Evolutionary conservation across 148 eudicot species (phyloP), one percentile per base, ranked within the genome.

Genomic region (Silene conica): DNA sequence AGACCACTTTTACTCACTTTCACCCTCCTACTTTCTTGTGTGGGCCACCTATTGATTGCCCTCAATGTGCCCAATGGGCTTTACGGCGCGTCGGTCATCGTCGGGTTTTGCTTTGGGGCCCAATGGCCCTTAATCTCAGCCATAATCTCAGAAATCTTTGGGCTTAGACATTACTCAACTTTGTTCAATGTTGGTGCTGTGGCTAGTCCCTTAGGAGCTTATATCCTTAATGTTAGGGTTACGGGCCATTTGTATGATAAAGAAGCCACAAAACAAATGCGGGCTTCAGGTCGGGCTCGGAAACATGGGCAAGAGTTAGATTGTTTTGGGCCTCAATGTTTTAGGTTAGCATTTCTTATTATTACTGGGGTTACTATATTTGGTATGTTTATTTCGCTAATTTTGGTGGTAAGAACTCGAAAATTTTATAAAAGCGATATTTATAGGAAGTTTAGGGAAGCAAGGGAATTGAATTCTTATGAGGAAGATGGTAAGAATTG

Each of bases 51-150:
- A 15, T 75, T 84, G 34, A 81, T 84, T 14, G 84, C 86, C 41
- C 74, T 84, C 26, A 45, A 65, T 34, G 82, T 84, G 7, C 73
- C 48, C 3, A 75, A 84, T 71, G 86, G 84, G 60, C 84, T 84
- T 52, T 84, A 84, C 54, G 60, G 72, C 3, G 86, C 86, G 7
- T 81, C 86, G 0, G 76, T 84, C 2, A 22, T 84, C 12, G 81
- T 84, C 45, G 86, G 86, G 62, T 84, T 84, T 74, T 75, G 76
- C 55, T 84, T 78, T 38, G 86, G 86, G 59, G 86, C 86, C 16
- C 82, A 78, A 66, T 84, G 84, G 86, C 82, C 86, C 0, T 69
- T 84, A 9, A 70, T 84, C n/a, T 84, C 66, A 23, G 82, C 80
- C 22, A 84, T 84, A 14, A 81, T 84, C 12, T 84, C 86, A 1